phyloP scores from a whole-genome alignment of 169 alveolate species.

The Cyclospora cayetanensis region DNA sequence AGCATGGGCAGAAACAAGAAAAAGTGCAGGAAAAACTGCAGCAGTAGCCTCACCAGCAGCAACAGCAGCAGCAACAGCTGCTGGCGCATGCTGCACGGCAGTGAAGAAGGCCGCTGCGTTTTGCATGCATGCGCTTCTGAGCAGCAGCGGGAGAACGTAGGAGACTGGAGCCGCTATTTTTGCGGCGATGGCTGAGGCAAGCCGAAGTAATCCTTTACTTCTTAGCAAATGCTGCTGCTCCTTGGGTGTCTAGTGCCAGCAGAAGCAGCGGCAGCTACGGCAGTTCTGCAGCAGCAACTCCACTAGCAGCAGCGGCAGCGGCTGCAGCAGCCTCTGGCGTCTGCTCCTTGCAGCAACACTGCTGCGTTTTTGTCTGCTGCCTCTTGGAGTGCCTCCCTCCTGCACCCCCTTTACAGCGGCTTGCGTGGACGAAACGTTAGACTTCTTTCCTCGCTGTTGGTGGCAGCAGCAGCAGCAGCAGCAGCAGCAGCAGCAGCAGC shows the following conservation, averaged over 20 bases:
- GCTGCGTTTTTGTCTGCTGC: neutral
- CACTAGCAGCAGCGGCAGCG: neutral
- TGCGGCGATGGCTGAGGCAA: too few species aligned
- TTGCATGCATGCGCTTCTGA: neutral
- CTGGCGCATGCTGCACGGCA: neutral
- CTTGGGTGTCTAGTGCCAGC: neutral
- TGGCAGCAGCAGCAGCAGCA: neutral
- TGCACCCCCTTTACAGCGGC: too few species aligned
- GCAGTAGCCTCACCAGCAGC: neutral
- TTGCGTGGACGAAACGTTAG: too few species aligned
- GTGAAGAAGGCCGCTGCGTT: too few species aligned
- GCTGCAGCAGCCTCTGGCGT: neutral
- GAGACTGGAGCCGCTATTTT: neutral
- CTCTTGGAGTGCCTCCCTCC: too few species aligned
- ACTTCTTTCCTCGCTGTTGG: too few species aligned
- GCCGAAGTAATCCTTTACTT: neutral
- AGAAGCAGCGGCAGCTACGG: neutral
- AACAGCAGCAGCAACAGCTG: neutral
- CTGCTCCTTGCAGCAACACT: neutral
- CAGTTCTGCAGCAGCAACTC: neutral
- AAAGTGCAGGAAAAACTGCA: neutral
- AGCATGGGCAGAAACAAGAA: neutral
- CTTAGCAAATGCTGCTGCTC: constrained; percentile 3
- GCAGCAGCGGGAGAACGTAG: neutral
- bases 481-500: constrained; percentile 1